A percentile compares a stretch with the other conserved stretches of the same genome.
These are phyloP conservation scores for Cyclotella baltica DNA, from an alignment of 108 stramenopile genomes.

Conservation along the genomic window DNA sequence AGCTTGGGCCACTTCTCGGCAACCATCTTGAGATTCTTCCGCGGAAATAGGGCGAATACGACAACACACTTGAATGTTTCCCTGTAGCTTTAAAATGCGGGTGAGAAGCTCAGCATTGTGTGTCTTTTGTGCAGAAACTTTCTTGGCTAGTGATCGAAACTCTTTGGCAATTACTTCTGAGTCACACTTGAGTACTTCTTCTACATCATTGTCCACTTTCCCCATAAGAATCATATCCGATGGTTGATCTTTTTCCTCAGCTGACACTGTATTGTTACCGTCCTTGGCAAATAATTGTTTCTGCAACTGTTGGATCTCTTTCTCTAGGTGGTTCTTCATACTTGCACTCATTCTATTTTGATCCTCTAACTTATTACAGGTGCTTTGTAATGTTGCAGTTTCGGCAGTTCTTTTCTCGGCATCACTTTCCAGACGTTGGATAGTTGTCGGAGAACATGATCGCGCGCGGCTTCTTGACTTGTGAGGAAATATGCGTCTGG, in stretches of 20 bases:
- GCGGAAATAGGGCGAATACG: conserved; percentile 85
- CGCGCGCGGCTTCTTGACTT: conserved; percentile 49
- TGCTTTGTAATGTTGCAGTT: conserved; percentile 56
- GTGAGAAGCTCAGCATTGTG: conserved; percentile 90
- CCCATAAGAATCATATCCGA: conserved; percentile 19
- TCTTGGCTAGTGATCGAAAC: conserved; percentile 71
- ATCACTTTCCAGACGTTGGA: conserved; percentile 64
- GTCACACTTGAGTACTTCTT: conserved; percentile 73
- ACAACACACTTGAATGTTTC: conserved; percentile 93
- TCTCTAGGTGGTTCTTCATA: conserved; percentile 77
- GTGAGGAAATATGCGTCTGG: conserved; percentile 31
- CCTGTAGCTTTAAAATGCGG: conserved; percentile 87
- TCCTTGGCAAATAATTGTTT: conserved; percentile 63
- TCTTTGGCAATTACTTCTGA: conserved; percentile 67
- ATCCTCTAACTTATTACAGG: conserved; percentile 70
- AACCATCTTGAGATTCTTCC: conserved; percentile 74
- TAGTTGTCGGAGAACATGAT: conserved; percentile 75
- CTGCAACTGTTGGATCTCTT: conserved; percentile 77
- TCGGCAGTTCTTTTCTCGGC: conserved; percentile 61
- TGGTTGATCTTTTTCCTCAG: conserved; percentile 27
- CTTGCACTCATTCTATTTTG: conserved; percentile 83
- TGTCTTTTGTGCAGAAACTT: conserved; percentile 74
- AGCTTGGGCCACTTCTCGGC: conserved; percentile 81
- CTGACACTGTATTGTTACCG: conserved; percentile 7
- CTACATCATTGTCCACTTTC: conserved; percentile 51